Evolutionary conservation across 1,139 yeast genomes (phyloP).

Genomic region (Suhomyces bolitotheri): DNA sequence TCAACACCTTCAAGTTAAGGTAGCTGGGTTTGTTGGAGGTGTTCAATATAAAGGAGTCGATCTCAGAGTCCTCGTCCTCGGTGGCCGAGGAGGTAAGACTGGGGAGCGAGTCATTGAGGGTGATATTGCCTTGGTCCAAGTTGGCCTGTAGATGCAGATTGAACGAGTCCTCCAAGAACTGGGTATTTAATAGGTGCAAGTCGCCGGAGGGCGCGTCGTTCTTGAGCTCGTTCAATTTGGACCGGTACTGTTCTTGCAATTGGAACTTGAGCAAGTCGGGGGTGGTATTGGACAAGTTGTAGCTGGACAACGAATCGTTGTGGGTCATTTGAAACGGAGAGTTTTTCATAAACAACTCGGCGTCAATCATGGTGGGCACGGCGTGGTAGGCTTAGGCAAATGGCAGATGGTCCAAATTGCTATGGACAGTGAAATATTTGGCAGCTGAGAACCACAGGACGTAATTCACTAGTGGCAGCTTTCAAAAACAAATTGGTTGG

Average conservation of each 20-base stretch:
- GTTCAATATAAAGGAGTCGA: slow-evolving; percentile 21
- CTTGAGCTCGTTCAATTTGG: slow-evolving; percentile 28
- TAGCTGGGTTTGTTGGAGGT: slow-evolving; percentile 30
- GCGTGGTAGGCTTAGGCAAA: too few species aligned
- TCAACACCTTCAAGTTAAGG: slow-evolving; percentile 43
- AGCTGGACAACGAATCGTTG: slow-evolving; percentile 25
- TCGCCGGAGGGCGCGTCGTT: slow-evolving; percentile 14
- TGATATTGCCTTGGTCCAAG: slow-evolving; percentile 33
- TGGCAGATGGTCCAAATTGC: too few species aligned
- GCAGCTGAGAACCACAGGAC: too few species aligned
- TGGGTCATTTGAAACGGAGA: slow-evolving; percentile 43
- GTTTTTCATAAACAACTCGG: slow-evolving; percentile 34
- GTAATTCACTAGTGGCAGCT: too few species aligned
- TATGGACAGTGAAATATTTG: too few species aligned
- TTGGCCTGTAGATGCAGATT: slow-evolving; percentile 38
- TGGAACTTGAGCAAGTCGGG: slow-evolving; percentile 48
- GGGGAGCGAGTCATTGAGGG: slow-evolving; percentile 20
- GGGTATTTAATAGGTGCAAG: slow-evolving; percentile 23
- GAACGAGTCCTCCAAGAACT: slow-evolving; percentile 35
- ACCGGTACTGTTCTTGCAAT: slow-evolving; percentile 43
- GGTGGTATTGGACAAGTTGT: slow-evolving; percentile 39
- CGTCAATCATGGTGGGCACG: slow-evolving; percentile 35
- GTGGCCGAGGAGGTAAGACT: slow-evolving; percentile 19
- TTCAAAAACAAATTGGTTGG: too few species aligned
- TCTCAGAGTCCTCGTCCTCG: slow-evolving; percentile 17